Evolutionary conservation across 2,329 filamentous ascomycete genomes (phyloP), one percentile per base, ranked within the genome.

Genomic region (Pezicula radicicola): DNA sequence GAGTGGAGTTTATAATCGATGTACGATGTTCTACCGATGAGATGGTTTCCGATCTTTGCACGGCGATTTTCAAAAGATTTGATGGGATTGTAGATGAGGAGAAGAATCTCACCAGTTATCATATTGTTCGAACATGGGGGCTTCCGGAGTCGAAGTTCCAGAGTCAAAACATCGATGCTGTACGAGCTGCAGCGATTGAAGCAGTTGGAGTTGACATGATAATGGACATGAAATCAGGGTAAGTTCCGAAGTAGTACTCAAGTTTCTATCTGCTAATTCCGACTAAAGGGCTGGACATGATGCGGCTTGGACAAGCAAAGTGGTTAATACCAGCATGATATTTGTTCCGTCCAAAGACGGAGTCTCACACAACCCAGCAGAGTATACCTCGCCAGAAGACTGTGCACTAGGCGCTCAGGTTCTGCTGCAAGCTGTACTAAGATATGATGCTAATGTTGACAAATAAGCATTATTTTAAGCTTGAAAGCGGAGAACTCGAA

Each of bases 291-390:
- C 61, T 21, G 61, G 61, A 1, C 61, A 63, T 51, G 60, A 63
- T 55, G 55, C 55, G 30, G 59, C 59, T 6, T 59, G 53, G 55
- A 54, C 54, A 3, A 55, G 48, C 21, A 63, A 59, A 13, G 55
- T 59, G 25, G 57, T 58, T 4, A 58, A 57, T 41, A 83, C 82
- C 2, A 77, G 77, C 41, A 87, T 87, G 83, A 81, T 86, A 28
- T 87, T 87, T 59, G 78, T 85, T 12, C 81, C 82, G 2, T 84
- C 79, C 51, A 77, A 74, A 58, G 77, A 83, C 60, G 83, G 83
- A 2, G 68, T 87, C 16, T 83, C 79, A 58, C 83, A 87, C 61
- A 78, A 84, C 58, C 83, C 83, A 1, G 74, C 78, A 47, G 83
- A 86, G 61, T 86, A 80, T 60, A 80, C 78, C 33, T 77, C 74